A percentile compares a stretch with the other conserved stretches of the same genome.
phyloP scores from a whole-genome alignment of 208 protist genomes.

The Leishmania arabica region DNA sequence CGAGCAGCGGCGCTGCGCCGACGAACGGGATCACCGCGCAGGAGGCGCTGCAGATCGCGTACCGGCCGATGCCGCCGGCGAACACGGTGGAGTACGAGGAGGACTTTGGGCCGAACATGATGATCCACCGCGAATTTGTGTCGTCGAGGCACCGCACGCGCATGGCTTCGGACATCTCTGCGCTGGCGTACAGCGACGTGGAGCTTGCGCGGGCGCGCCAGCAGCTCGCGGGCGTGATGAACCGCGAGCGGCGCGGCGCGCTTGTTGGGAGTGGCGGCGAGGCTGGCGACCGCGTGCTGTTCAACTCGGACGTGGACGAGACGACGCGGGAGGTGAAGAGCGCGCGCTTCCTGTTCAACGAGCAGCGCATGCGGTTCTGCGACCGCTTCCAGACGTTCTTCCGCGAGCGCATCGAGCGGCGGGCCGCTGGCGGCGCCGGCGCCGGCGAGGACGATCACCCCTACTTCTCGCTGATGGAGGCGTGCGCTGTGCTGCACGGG shows the following conservation, averaged over 20 bases:
- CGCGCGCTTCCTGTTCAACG: constrained; percentile 85
- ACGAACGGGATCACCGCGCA: constrained; percentile 72
- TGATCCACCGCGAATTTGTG: constrained; percentile 89
- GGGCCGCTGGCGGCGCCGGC: constrained; percentile 13
- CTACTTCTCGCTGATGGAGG: constrained; percentile 90
- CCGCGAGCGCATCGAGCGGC: constrained; percentile 32
- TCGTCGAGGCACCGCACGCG: constrained; percentile 60
- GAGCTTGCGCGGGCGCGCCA: constrained; percentile 61
- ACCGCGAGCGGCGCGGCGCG: constrained; percentile 67
- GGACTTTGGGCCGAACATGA: constrained; percentile 83
- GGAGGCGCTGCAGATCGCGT: constrained; percentile 80
- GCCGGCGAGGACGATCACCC: constrained; percentile 43
- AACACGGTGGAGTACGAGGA: constrained; percentile 90
- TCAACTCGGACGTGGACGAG: constrained; percentile 69
- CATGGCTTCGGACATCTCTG: constrained; percentile 58
- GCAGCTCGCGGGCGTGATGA: constrained; percentile 80
- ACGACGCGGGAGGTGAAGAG: constrained; percentile 65
- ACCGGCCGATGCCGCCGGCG: constrained; percentile 77
- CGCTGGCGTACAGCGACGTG: constrained; percentile 77
- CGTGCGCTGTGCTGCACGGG: constrained; percentile 83
- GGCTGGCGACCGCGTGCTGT: constrained; percentile 55
- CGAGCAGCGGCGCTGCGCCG: constrained; percentile 61
- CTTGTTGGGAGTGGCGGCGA: constrained; percentile 45
- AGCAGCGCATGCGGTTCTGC: constrained; percentile 79
- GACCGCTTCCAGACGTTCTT: constrained; percentile 88